Base-by-base conservation (phyloP, 2,329 filamentous ascomycete species). In the Capronia americana region DNA sequence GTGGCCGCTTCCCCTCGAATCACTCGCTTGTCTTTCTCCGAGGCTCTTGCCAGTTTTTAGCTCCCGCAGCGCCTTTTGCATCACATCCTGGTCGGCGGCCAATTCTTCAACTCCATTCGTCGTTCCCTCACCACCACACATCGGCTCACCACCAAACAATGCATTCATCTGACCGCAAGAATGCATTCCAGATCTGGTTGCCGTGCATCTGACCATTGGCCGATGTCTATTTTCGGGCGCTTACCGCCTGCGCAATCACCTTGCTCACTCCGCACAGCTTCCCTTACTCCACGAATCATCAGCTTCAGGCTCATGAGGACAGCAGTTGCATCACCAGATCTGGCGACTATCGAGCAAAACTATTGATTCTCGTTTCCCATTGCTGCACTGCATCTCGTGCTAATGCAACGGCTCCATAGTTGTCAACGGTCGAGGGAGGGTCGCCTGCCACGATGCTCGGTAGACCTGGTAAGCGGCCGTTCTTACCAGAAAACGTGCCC, bases 201-300 rank as follows among this genome's bases (percentile, higher is more conserved):
- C 48, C 59, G 20, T 48, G 41, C 57, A 51, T 44, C 20, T 32
- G 54, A 41, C 53, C 30, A 41, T 59, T 57, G 41, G 46, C 46
- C 50, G 57, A 30, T 60, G 54, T 63, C 64, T 67, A 61, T 61
- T 70, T 70, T 66, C 63, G 30, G 55, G 68, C 65, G 65, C 59
- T 57, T 64, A 63, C 54, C 44, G 5, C 44, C 23, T 41, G 26
- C 56, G 12, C 56, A 28, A 48, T 53, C 26, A 51, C 48, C 61
- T 53, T 38, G 20, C 62, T 65, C 61, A 61, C 68, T 60, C 55
- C 62, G 56, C 56, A 51, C 20, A 30, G 26, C 58, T 14, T 50
- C 46, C 56, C 56, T 30, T 44, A 46, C 63, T 62, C 57, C 48
- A 58, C 60, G 51, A 69, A 65, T 69, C 65, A 65, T 67, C 65